Percentiles rank a stretch among this genome's conserved stretches.
phyloP scores from a whole-genome alignment of 352 stramenopile species.

The Globisporangium uncinulatum region DNA sequence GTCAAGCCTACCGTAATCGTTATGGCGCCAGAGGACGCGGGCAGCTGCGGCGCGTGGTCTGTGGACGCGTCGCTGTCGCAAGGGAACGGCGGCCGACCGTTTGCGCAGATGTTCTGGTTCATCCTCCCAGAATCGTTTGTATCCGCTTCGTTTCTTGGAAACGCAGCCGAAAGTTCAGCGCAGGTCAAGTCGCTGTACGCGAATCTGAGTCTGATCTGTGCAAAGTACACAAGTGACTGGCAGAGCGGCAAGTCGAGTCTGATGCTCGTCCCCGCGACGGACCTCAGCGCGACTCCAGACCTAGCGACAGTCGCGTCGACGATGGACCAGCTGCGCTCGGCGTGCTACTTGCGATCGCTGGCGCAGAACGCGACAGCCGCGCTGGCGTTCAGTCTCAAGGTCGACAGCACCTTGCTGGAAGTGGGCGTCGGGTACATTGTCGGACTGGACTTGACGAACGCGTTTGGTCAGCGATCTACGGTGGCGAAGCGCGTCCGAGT shows the following conservation, averaged over 20 bases:
- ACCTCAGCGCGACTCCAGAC: constrained; percentile 20
- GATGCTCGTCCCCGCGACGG: constrained; percentile 19
- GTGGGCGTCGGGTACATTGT: constrained; percentile 33
- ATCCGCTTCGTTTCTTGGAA: not conserved
- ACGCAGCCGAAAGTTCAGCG: not conserved
- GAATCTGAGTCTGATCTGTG: constrained; percentile 28
- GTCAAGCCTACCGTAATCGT: constrained; percentile 38
- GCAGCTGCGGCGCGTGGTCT: constrained; percentile 50
- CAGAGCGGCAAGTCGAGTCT: constrained; percentile 22
- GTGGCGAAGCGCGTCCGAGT: constrained; percentile 29
- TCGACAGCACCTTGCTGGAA: constrained; percentile 44
- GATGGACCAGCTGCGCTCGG: constrained; percentile 38
- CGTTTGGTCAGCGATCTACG: constrained; percentile 31
- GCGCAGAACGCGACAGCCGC: constrained; percentile 19
- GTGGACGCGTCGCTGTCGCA: constrained; percentile 50
- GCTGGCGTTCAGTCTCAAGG: constrained; percentile 18
- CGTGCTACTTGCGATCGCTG: constrained; percentile 46
- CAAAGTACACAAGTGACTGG: constrained; percentile 46
- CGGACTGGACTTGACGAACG: constrained; percentile 51
- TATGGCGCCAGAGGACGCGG: constrained; percentile 42
- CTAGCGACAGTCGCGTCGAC: constrained; percentile 22
- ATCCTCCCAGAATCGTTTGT: constrained; percentile 20
- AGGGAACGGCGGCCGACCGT: constrained; percentile 45
- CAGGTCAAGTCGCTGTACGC: constrained; percentile 25
- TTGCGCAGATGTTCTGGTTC: constrained; percentile 34